Evolutionary conservation across 2,329 filamentous ascomycete species (phyloP).

Genomic region (Ascocoryne sarcoides): DNA sequence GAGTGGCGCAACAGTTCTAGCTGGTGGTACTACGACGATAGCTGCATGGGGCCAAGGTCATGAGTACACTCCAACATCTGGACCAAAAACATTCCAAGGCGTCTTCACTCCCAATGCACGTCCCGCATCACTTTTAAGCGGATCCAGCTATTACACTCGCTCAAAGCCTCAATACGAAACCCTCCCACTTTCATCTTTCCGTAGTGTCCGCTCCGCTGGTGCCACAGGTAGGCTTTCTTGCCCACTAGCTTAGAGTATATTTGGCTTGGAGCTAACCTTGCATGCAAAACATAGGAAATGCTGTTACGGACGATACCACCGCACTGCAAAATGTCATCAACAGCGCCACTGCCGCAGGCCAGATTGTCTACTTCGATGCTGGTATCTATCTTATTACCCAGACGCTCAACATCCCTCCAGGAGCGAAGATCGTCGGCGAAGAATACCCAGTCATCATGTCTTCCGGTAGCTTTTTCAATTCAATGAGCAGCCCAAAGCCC

Average conservation of each 20-base stretch:
- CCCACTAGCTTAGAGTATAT: too few species aligned
- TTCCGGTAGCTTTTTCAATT: conserved; percentile 36
- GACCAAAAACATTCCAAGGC: conserved; percentile 34
- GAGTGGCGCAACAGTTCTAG: conserved; percentile 55
- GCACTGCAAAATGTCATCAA: conserved; percentile 50
- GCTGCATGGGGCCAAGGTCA: conserved; percentile 71
- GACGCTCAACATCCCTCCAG: conserved; percentile 39
- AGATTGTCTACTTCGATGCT: conserved; percentile 48
- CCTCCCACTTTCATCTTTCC: conserved; percentile 31
- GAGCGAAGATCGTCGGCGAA: conserved; percentile 33
- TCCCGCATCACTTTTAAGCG: conserved; percentile 35
- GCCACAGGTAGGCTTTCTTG: too few species aligned
- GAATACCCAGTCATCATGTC: conserved; percentile 34
- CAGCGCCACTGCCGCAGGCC: conserved; percentile 37
- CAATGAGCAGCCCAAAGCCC: conserved; percentile 35
- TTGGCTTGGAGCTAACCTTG: too few species aligned
- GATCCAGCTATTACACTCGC: conserved; percentile 39
- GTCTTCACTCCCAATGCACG: conserved; percentile 34
- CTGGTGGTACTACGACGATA: conserved; percentile 60
- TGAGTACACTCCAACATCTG: conserved; percentile 45
- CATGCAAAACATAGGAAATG: too few species aligned
- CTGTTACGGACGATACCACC: conserved; percentile 48
- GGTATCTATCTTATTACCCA: conserved; percentile 44
- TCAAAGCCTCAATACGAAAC: conserved; percentile 47
- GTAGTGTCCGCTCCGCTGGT: conserved; percentile 34